Conservation (phyloP, 2,329 filamentous ascomycete genomes). For the Fusarium albidum region DNA sequence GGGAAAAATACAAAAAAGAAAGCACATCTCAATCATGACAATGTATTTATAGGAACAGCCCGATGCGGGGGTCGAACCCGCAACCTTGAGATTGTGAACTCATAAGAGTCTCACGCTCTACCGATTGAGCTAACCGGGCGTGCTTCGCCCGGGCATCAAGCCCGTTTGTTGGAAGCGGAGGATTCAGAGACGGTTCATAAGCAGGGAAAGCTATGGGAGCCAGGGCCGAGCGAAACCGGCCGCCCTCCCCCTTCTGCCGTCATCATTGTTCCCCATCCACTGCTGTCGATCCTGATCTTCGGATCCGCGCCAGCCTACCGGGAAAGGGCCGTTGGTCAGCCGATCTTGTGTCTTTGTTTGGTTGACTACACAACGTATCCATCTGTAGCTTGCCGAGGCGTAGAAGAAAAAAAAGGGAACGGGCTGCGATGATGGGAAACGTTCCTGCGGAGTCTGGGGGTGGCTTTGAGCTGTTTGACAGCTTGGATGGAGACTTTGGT, state of each 20-base stretch:
- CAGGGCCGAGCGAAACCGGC: too few relatives aligned
- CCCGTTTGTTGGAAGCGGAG: too few relatives aligned
- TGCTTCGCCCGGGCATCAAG: too few relatives aligned
- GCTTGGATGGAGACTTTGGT: too few relatives aligned
- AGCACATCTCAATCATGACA: too few relatives aligned
- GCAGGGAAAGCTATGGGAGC: too few relatives aligned
- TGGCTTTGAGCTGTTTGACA: too few relatives aligned
- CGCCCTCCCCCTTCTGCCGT: too few relatives aligned
- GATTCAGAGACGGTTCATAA: too few relatives aligned
- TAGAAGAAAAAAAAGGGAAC: not conserved
- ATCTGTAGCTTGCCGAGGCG: constrained; percentile 15
- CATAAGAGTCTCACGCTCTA: constrained; percentile 75
- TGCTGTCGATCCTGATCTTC: constrained; percentile 41
- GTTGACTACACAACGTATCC: not conserved
- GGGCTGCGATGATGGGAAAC: not conserved
- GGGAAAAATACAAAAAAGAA: too few relatives aligned
- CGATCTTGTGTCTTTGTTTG: constrained; percentile 21
- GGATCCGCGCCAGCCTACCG: constrained; percentile 36
- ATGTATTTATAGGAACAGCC: constrained; percentile 49
- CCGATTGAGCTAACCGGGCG: constrained; percentile 44
- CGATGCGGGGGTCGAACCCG: constrained; percentile 60
- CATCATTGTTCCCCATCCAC: constrained; percentile 33
- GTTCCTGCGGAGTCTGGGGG: too few relatives aligned
- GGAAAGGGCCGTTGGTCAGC: constrained; percentile 34
- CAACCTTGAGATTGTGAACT: constrained; percentile 59